phyloP scores from a whole-genome alignment of 495 filamentous ascomycete genomes.

The Thozetella sp. region DNA sequence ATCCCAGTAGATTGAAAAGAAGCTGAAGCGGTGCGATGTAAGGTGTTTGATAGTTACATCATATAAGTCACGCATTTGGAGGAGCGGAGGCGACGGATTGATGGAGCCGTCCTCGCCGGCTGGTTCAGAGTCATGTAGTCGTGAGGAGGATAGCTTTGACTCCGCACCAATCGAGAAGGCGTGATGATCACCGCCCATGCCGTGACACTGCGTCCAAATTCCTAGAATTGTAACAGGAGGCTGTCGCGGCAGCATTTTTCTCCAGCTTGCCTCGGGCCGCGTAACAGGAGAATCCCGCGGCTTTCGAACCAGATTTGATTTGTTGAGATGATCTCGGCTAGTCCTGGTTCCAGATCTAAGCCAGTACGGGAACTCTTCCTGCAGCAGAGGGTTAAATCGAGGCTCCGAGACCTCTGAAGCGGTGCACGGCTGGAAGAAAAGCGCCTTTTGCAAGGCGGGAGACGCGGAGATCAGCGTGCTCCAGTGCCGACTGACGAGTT shows the following conservation, averaged over 20 bases:
- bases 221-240: not conserved
- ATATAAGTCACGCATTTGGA: too few relatives aligned
- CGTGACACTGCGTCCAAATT: not conserved
- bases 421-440: not conserved
- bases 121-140: too few relatives aligned
- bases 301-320: not conserved
- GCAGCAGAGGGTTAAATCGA: not conserved
- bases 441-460: not conserved
- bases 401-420: not conserved
- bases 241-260: not conserved
- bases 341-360: not conserved
- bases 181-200: not conserved
- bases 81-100: too few relatives aligned
- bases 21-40: too few relatives aligned
- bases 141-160: too few relatives aligned
- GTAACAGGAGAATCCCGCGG: not conserved
- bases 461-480: not conserved
- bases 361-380: not conserved
- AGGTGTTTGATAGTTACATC: too few relatives aligned
- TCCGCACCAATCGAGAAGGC: not conserved
- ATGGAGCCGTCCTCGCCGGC: too few relatives aligned
- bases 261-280: not conserved
- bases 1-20: too few relatives aligned
- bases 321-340: not conserved
- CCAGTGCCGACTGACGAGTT: not conserved